A percentile compares a stretch with the other conserved stretches of the same genome.
Conservation (phyloP, 306 rosid genomes). For the Gastrolobium villosum region DNA sequence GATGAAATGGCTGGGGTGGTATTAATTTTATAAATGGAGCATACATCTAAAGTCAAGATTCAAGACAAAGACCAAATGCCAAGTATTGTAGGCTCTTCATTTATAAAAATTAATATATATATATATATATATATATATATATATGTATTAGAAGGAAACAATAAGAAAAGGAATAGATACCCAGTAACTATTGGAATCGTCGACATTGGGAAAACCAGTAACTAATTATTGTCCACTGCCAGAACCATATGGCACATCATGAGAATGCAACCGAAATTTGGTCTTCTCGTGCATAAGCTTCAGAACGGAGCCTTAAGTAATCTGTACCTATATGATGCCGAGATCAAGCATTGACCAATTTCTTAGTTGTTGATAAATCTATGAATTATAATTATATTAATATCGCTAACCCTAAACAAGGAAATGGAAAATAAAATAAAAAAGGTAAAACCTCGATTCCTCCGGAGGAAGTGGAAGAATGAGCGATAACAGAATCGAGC, state of each 20-base stretch:
- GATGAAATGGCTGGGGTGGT: constrained; percentile 11
- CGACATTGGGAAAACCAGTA: constrained; percentile 88
- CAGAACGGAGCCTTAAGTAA: constrained; percentile 85
- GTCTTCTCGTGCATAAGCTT: constrained; percentile 97
- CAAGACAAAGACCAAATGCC: constrained; percentile 4
- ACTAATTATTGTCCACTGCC: constrained; percentile 99
- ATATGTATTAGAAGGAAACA: too few species aligned
- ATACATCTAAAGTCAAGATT: constrained; percentile 18
- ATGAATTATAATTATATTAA: background rate
- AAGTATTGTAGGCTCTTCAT: background rate
- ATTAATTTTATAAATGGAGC: constrained; percentile 2
- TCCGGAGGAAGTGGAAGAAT: constrained; percentile 73
- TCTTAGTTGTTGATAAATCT: background rate
- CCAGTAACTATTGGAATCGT: constrained; percentile 98
- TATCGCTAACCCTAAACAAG: constrained; percentile 23
- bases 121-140: too few species aligned
- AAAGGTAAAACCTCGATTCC: constrained; percentile 77
- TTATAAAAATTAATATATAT: background rate
- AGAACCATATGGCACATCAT: constrained; percentile 98
- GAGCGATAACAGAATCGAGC: constrained; percentile 69
- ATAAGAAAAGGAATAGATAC: constrained; percentile 47
- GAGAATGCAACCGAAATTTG: constrained; percentile 92
- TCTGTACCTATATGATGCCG: constrained; percentile 50
- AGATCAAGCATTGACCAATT: background rate
- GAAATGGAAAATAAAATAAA: background rate